Conservation (phyloP, 805 yeast species). For the Metschnikowia vanudenii region DNA sequence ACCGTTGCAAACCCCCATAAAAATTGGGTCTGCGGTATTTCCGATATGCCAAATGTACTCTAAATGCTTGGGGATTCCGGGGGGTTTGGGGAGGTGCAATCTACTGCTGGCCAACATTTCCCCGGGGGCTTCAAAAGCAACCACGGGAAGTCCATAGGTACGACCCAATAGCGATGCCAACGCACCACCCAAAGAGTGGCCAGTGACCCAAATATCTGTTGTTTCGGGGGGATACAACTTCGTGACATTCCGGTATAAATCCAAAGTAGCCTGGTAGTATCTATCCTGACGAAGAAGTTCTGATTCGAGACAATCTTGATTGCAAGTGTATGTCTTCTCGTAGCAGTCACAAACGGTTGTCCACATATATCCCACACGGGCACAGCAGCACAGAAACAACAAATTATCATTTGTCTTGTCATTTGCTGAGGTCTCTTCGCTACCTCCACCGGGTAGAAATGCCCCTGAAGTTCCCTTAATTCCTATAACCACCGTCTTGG, state of each 20-base stretch:
- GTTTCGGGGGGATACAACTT: conserved; percentile 57
- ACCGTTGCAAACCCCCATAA: conserved; percentile 95
- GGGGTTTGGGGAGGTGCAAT: conserved; percentile 88
- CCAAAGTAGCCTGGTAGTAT: conserved; percentile 77
- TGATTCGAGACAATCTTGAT: conserved; percentile 79
- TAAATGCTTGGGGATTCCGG: conserved; percentile 73
- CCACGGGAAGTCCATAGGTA: conserved; percentile 86
- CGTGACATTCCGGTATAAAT: conserved; percentile 72
- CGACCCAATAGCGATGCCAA: conserved; percentile 78
- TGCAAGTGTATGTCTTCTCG: conserved; percentile 78
- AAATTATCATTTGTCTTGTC: conserved; percentile 88
- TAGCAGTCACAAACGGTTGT: conserved; percentile 94
- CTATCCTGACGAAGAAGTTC: conserved; percentile 73
- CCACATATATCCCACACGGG: conserved; percentile 88
- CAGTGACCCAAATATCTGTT: conserved; percentile 83
- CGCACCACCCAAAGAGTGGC: conserved; percentile 94
- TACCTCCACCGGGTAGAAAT: conserved; percentile 47
- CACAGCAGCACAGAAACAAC: conserved; percentile 94
- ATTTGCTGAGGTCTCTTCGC: conserved; percentile 67
- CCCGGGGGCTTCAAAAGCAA: conserved; percentile 91
- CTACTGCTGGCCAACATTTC: conserved; percentile 80
- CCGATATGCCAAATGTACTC: conserved; percentile 96
- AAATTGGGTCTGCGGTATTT: conserved; percentile 95
- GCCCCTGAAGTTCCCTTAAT: conserved; percentile 93
- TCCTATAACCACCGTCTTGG: conserved; percentile 67